These are phyloP conservation scores for Solanum sejunctum DNA, from an alignment of 257 asterid genomes.

Conservation along the genomic window DNA sequence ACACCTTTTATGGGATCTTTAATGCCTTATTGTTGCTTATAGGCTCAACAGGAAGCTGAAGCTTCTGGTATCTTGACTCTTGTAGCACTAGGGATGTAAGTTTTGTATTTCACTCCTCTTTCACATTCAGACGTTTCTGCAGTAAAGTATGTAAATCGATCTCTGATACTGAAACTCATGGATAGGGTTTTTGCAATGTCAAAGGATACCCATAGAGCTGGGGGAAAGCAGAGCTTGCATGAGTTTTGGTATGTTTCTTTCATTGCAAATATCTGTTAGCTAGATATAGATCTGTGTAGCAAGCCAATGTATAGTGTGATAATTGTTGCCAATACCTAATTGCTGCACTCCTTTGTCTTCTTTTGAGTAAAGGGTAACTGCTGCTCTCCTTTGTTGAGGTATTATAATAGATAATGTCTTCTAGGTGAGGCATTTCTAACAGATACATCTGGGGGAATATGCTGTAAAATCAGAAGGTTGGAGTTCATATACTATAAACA, in stretches of 20 bases:
- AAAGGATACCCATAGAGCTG: not conserved
- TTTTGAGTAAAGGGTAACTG: not conserved
- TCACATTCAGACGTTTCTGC: not conserved
- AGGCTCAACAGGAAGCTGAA: slow-evolving; percentile 7
- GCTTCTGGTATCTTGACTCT: slow-evolving; percentile 5
- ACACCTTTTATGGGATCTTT: not conserved
- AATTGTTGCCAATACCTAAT: not conserved
- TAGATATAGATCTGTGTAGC: not conserved
- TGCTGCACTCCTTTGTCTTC: not conserved
- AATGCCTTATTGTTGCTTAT: not conserved
- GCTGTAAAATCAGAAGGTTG: not conserved
- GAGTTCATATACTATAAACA: not conserved
- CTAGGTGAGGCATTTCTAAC: not conserved
- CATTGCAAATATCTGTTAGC: not conserved
- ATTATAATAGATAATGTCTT: not conserved
- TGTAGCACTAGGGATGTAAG: slow-evolving; percentile 6
- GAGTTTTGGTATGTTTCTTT: slow-evolving; percentile 2
- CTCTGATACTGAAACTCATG: not conserved
- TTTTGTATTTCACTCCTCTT: not conserved
- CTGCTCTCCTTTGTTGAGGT: not conserved
- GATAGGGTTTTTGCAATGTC: slow-evolving; percentile 1
- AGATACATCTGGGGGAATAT: not conserved
- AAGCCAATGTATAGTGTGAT: not conserved
- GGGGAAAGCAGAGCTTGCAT: slow-evolving; percentile 5
- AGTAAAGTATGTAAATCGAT: not conserved